Base-by-base conservation (phyloP, 2,329 filamentous ascomycete genomes). In the Stagonosporopsis cucurbitacearum region DNA sequence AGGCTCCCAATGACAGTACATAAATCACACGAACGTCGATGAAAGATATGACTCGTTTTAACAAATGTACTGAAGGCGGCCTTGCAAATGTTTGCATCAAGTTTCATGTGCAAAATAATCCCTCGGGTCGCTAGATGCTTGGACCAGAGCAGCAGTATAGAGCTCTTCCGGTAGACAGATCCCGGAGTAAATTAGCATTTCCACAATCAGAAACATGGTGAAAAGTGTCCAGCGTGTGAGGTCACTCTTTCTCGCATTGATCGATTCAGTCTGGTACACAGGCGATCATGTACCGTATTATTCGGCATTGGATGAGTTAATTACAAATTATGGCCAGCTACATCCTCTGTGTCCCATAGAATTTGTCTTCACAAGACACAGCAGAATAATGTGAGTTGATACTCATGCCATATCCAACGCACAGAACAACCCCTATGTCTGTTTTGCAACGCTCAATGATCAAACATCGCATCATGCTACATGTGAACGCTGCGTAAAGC, bases 11-110 rank as follows among this genome's bases (percentile, higher is more conserved):
- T 35, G 42, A 35, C 35, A 50, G 26, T 26, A 35, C 42, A 13
- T 50, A 50, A 12, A 12, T 12, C 6, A 78, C 6, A 78, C 81
- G 26, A 75, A 79, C 57, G 79, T 81, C 40, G 77, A 81, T 46
- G 30, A 32, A 4, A n/a, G 28, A 30, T 12, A 4, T 30, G 13
- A 15, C 8, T 32, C 13, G 4, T n/a, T 32, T 32, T 15, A 6
- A 15, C 6, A n/a, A n/a, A 11, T n/a, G 13, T 32, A n/a, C 6
- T 5, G n/a, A 4, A 32, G 13, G 13, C 13, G 30, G 30, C 3
- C 30, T 32, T n/a, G n/a, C 13, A 32, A n/a, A 32, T 15, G n/a
- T 15, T n/a, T 32, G 30, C 13, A n/a, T 32, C 13, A 5, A n/a
- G 4, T 4, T 32, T 15, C 8, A 7, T 2, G n/a, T 15, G 30